Evolutionary conservation across 2,329 filamentous ascomycete genomes (phyloP), one percentile per base, ranked within the genome.

Genomic region (Aspergillus udagawae): DNA sequence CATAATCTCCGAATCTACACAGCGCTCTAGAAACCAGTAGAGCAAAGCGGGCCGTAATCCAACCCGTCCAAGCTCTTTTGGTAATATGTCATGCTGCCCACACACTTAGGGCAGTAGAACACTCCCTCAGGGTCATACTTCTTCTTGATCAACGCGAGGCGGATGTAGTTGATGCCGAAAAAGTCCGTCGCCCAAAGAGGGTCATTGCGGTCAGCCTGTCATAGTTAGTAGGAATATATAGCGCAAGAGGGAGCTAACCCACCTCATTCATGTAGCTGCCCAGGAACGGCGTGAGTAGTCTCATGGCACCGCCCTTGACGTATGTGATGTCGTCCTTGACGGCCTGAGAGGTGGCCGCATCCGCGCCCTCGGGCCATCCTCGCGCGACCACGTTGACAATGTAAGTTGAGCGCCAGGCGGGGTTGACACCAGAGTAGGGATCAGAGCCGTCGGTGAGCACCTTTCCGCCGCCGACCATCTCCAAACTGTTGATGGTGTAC

Each of bases 391-490:
- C 65, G 27, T 70, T 64, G 52, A 69, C 63, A 35, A 74, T 59
- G 54, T 73, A 71, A 0, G 79, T 72, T 12, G 63, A 76, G 17
- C 83, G 73, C 81, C 82, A 86, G 0, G 80, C 79, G 0, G 82
- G 81, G 41, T 79, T 77, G 2, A 82, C 75, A 0, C 80, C 70
- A 29, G 80, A 79, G 45, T 81, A 64, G 1, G 51, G 44, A 29
- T 60, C 56, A 1, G 0, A 71, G 0, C 71, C 71, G 0, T 72
- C 67, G 42, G 75, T 73, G n/a, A 76, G 62, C 0, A 73, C 63
- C 1, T 66, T 63, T 0, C 71, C 66, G 0, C 75, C 74, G 1
- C 58, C 63, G 23, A 62, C 66, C 23, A 60, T 51, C 8, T 61
- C 58, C 9, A 67, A 58, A 21, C 57, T 62, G 17, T 61, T 58